Conservation (phyloP, 768 basidiomycete species). For the Agaricus blazei region DNA sequence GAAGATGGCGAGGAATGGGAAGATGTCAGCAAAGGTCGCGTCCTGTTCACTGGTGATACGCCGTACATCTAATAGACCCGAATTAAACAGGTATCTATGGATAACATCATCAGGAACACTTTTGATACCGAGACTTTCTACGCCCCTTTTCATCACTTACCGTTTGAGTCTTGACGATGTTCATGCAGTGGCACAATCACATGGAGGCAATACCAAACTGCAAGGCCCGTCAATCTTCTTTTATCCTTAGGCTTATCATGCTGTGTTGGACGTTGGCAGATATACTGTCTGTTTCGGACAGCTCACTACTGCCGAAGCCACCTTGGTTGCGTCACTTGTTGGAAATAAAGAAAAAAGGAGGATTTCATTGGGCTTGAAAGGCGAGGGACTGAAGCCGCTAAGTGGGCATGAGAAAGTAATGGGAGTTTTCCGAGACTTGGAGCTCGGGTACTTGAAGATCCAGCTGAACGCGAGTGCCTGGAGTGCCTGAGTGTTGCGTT, state of each 20-base stretch:
- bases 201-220: conserved; percentile 73
- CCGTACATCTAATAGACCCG: conserved; percentile 10
- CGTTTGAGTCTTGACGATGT: conserved; percentile 57
- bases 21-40: conserved; percentile 47
- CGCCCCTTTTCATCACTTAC: conserved; percentile 53
- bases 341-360: conserved; percentile 64
- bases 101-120: conserved; percentile 78
- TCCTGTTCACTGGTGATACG: not conserved
- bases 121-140: conserved; percentile 72
- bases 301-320: conserved; percentile 58
- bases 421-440: conserved; percentile 22
- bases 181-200: conserved; percentile 58
- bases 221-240: conserved; percentile 13
- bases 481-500: conserved; percentile 76
- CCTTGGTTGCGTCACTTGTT: conserved; percentile 69
- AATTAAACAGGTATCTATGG: conserved; percentile 45
- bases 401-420: too few species aligned
- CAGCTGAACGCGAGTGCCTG: conserved; percentile 72
- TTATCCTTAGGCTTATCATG: not conserved
- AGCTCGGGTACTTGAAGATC: conserved; percentile 68
- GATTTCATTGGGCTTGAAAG: conserved; percentile 60
- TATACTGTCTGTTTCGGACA: conserved; percentile 65
- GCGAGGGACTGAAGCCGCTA: conserved; percentile 25
- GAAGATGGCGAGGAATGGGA: conserved; percentile 43
- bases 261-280: conserved; percentile 18